phyloP scores from a whole-genome alignment of 306 rosid species.

The Comarum palustre region DNA sequence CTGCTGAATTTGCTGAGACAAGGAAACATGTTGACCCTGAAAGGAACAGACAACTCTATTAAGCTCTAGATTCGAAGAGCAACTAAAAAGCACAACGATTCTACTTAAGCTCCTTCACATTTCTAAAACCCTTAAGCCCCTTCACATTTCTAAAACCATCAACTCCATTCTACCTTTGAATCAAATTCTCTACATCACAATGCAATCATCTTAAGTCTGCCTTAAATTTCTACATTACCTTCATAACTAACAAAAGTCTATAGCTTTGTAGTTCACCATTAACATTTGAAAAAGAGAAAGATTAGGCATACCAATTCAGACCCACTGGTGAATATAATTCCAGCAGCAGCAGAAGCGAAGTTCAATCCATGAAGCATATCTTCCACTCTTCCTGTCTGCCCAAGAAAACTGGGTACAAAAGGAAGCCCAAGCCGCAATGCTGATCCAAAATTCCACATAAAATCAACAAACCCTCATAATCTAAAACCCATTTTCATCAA shows the following conservation, averaged over 20 bases:
- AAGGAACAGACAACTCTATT: conserved; percentile 1
- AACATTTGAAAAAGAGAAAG: neutral
- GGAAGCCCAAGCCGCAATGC: conserved; percentile 83
- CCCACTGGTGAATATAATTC: conserved; percentile 77
- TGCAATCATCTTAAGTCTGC: neutral
- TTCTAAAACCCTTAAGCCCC: too few species aligned
- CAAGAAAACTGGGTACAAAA: conserved; percentile 82
- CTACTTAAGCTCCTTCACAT: neutral
- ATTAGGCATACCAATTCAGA: conserved; percentile 68
- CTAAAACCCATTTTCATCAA: conserved; percentile 6
- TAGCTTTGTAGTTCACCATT: neutral
- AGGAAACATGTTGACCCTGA: conserved; percentile 84
- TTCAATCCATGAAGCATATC: conserved; percentile 77
- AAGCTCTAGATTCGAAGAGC: neutral
- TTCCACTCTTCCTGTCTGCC: conserved; percentile 49
- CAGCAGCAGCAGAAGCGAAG: conserved; percentile 93
- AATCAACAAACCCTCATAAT: neutral
- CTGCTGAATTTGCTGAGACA: conserved; percentile 81
- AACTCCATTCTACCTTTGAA: neutral
- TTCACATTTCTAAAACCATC: neutral
- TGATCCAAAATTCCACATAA: conserved; percentile 15
- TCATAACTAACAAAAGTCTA: neutral
- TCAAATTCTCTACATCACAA: neutral
- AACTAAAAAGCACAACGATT: neutral
- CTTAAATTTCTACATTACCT: neutral